These are phyloP conservation scores for Phytopythium oedochilum DNA, from an alignment of 352 stramenopile species.

Conservation along the genomic window DNA sequence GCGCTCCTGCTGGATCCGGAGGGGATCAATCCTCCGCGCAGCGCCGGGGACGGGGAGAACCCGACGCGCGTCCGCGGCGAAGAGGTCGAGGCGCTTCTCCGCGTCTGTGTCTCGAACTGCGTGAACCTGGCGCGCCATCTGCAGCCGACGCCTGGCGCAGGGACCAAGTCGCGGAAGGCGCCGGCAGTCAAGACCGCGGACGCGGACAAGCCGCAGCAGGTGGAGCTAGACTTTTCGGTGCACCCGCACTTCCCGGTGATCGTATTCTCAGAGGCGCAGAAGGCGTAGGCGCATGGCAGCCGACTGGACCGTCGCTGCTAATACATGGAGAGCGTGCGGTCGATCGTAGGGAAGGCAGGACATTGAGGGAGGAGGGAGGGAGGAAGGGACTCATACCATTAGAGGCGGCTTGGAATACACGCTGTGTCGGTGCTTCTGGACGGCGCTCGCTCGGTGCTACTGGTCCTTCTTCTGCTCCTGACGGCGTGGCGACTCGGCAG, in stretches of 20 bases:
- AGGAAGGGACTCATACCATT: neutral
- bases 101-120: constrained; percentile 62
- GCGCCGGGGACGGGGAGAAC: constrained; percentile 5
- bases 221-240: constrained; percentile 55
- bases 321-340: too few relatives aligned
- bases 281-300: constrained; percentile 1
- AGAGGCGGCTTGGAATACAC: neutral
- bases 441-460: neutral
- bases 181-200: constrained; percentile 1
- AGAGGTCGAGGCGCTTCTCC: constrained; percentile 54
- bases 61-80: constrained; percentile 22
- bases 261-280: constrained; percentile 23
- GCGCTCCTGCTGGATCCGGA: constrained; percentile 36
- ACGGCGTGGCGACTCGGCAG: neutral
- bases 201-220: constrained; percentile 9
- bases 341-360: too few relatives aligned
- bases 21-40: constrained; percentile 15
- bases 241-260: constrained; percentile 71
- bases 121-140: constrained; percentile 50
- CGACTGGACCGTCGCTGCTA: too few relatives aligned
- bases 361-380: neutral
- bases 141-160: constrained; percentile 15
- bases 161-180: constrained; percentile 20
- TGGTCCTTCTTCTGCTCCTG: constrained; percentile 11
- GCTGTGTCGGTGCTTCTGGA: neutral